Conservation (phyloP, 768 basidiomycete species). For the Lactarius akahatsu region DNA sequence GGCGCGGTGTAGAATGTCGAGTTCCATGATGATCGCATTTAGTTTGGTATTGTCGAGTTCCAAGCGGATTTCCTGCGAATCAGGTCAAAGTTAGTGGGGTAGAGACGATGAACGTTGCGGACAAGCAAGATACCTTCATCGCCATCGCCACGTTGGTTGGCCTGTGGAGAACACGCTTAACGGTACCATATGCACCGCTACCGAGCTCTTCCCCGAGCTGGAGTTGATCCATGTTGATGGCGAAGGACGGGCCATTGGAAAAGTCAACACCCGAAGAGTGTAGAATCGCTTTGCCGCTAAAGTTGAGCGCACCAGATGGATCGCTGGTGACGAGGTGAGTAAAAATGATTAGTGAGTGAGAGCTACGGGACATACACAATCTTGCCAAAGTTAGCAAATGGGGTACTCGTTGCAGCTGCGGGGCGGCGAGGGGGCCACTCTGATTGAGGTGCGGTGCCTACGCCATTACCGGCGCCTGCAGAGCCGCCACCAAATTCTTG, state of each 20-base stretch:
- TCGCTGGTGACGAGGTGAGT: constrained; percentile 53
- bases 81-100: not conserved
- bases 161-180: constrained; percentile 91
- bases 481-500: constrained; percentile 51
- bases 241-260: constrained; percentile 83
- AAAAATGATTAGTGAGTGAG: not conserved
- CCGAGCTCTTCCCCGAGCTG: constrained; percentile 91
- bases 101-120: not conserved
- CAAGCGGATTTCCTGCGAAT: constrained; percentile 86
- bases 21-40: constrained; percentile 97
- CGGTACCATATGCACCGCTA: constrained; percentile 95
- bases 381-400: constrained; percentile 90
- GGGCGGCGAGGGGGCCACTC: constrained; percentile 33
- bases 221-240: constrained; percentile 94
- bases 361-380: constrained; percentile 70
- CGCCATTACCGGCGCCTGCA: constrained; percentile 66
- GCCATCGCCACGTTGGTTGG: constrained; percentile 97
- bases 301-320: constrained; percentile 93
- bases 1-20: constrained; percentile 95
- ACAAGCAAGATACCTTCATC: constrained; percentile 73
- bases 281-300: constrained; percentile 88
- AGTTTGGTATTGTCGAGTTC: constrained; percentile 93
- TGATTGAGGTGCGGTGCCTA: constrained; percentile 55
- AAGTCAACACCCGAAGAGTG: constrained; percentile 90
- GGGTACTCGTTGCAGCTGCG: constrained; percentile 53